A percentile compares a stretch with the other conserved stretches of the same genome.
phyloP scores from a whole-genome alignment of 2,329 filamentous ascomycete genomes.

The Helotiales sp. region DNA sequence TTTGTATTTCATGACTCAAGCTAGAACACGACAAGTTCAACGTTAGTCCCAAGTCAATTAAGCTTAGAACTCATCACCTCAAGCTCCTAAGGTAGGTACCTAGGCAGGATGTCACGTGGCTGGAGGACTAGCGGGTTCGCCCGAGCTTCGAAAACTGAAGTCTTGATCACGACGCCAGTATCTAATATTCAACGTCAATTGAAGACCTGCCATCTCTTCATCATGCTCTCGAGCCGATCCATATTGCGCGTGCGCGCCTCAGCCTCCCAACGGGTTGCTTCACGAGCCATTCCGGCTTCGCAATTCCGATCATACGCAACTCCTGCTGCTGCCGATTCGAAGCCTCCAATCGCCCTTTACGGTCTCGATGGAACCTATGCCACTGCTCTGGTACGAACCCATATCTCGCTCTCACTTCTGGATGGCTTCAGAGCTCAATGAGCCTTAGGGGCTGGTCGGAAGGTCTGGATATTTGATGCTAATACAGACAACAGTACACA shows the following conservation, averaged over 20 bases:
- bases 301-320: constrained; percentile 75
- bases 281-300: constrained; percentile 53
- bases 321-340: constrained; percentile 60
- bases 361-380: constrained; percentile 98
- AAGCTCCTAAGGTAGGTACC: not conserved
- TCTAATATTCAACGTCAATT: constrained; percentile 27
- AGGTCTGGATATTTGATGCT: constrained; percentile 12
- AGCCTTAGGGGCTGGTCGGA: not conserved
- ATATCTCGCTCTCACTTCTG: not conserved
- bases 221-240: constrained; percentile 36
- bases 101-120: not conserved
- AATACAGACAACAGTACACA: constrained; percentile 71
- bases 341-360: constrained; percentile 88
- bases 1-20: too few relatives aligned
- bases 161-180: constrained; percentile 20
- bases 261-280: constrained; percentile 29
- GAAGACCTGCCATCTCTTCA: constrained; percentile 20
- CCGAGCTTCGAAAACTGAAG: constrained; percentile 6
- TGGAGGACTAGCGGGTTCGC: not conserved
- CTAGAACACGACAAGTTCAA: too few relatives aligned
- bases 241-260: constrained; percentile 33
- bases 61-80: too few relatives aligned
- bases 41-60: too few relatives aligned
- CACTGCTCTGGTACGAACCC: constrained; percentile 83
- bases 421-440: constrained; percentile 2